Percentiles rank a stretch among this genome's conserved stretches.
phyloP scores from a whole-genome alignment of 1,139 yeast genomes.

The Kodamaea arcana region DNA sequence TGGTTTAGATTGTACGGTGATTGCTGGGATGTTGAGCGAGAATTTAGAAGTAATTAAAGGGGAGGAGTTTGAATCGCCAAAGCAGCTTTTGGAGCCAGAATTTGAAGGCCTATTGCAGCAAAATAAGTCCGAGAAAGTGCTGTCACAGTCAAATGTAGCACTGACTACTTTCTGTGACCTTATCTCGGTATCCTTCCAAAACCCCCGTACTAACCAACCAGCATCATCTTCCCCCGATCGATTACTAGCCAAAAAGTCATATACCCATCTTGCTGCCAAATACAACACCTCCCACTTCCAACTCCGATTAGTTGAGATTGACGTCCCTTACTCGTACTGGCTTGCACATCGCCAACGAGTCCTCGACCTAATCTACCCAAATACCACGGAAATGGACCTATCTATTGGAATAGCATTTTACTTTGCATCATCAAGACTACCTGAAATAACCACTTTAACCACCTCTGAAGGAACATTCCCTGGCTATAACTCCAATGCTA shows the following conservation, averaged over 20 bases:
- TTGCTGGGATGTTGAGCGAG: conserved; percentile 49
- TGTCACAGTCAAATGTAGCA: background rate
- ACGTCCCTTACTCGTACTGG: conserved; percentile 70
- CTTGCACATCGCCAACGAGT: conserved; percentile 50
- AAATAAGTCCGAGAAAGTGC: background rate
- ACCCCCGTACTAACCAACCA: conserved; percentile 67
- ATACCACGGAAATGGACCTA: conserved; percentile 88
- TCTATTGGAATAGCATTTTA: conserved; percentile 93
- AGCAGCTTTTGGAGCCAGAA: too few species aligned
- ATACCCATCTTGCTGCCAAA: conserved; percentile 42
- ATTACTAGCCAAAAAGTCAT: conserved; percentile 60
- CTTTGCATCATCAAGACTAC: conserved; percentile 51
- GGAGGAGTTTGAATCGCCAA: background rate
- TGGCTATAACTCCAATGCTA: conserved; percentile 48
- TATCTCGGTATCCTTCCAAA: conserved; percentile 93
- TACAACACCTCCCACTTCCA: conserved; percentile 28
- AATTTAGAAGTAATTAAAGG: conserved; percentile 11
- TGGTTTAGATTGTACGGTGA: conserved; percentile 85
- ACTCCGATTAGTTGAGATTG: conserved; percentile 58
- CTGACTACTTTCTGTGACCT: conserved; percentile 45
- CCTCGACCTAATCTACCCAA: conserved; percentile 68
- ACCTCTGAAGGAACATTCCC: conserved; percentile 2
- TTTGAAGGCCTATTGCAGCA: too few species aligned
- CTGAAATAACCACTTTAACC: conserved; percentile 5
- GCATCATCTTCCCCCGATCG: conserved; percentile 80